A percentile compares a stretch with the other conserved stretches of the same genome.
Evolutionary conservation across 129 eudicot genomes (phyloP).

Genomic region (Chrysanthemum seticuspe): DNA sequence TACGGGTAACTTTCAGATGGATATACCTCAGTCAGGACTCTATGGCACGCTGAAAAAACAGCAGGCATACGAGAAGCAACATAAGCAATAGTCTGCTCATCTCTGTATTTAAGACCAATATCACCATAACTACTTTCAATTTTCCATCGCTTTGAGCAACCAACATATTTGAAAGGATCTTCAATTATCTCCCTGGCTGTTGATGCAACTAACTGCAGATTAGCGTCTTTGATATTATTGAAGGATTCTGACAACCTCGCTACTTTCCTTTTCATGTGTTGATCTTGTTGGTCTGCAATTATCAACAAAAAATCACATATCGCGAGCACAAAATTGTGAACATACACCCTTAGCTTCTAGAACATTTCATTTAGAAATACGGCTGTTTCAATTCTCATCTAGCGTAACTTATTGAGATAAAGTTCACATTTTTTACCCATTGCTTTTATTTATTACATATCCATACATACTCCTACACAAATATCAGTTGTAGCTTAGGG

Average conservation of each 20-base stretch:
- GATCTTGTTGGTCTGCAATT: constrained; percentile 60
- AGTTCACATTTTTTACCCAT: no score
- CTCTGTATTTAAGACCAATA: constrained; percentile 69
- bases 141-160: constrained; percentile 81
- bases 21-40: constrained; percentile 78
- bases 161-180: constrained; percentile 65
- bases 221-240: constrained; percentile 61
- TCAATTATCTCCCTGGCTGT: constrained; percentile 75
- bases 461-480: no score
- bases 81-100: constrained; percentile 80
- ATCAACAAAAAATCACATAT: constrained; percentile 15
- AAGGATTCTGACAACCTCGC: constrained; percentile 72
- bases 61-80: constrained; percentile 98
- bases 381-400: no score
- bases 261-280: constrained; percentile 81
- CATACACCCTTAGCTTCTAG: not conserved
- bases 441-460: no score
- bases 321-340: no score
- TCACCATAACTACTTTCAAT: constrained; percentile 69
- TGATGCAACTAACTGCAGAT: constrained; percentile 57
- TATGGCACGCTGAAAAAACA: constrained; percentile 75
- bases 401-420: no score
- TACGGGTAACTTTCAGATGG: not conserved
- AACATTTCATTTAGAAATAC: not conserved
- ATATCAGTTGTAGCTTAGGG: no score